A percentile compares a stretch with the other conserved stretches of the same genome.
Evolutionary conservation across 2,329 filamentous ascomycete genomes (phyloP).

Genomic region (Alternaria tenuissima): DNA sequence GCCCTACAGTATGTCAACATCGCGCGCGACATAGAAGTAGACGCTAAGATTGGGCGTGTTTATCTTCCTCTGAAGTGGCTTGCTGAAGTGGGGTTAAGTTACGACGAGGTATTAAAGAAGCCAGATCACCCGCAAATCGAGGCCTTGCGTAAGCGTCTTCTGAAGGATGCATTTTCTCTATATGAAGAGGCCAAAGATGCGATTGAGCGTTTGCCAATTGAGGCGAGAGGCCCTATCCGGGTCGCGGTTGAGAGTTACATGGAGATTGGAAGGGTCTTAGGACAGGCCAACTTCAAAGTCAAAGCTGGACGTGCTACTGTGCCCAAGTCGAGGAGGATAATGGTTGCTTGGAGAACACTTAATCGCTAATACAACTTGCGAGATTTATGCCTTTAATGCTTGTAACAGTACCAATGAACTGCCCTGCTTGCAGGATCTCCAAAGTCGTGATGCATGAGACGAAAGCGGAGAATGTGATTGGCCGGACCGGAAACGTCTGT

Average conservation of each 20-base stretch:
- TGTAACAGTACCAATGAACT: neutral
- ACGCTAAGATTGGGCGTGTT: slow-evolving; percentile 70
- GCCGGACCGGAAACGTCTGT: neutral
- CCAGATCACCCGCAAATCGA: slow-evolving; percentile 60
- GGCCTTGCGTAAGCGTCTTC: slow-evolving; percentile 61
- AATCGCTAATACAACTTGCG: slow-evolving; percentile 24
- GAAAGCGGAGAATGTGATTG: neutral
- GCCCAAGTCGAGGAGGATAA: slow-evolving; percentile 58
- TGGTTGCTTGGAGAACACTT: slow-evolving; percentile 67
- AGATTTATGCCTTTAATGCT: neutral
- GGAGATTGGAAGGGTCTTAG: slow-evolving; percentile 74
- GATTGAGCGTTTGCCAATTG: slow-evolving; percentile 68
- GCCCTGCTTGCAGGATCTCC: too few relatives aligned
- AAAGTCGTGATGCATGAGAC: too few relatives aligned
- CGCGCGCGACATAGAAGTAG: slow-evolving; percentile 73
- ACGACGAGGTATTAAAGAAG: slow-evolving; percentile 62
- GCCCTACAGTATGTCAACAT: slow-evolving; percentile 83
- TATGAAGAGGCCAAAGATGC: slow-evolving; percentile 64
- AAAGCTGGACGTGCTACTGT: slow-evolving; percentile 59
- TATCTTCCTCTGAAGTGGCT: slow-evolving; percentile 75
- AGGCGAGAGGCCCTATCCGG: slow-evolving; percentile 69
- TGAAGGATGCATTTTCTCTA: slow-evolving; percentile 68
- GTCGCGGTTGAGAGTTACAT: slow-evolving; percentile 79
- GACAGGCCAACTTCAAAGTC: slow-evolving; percentile 55
- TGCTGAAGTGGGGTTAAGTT: slow-evolving; percentile 62